Evolutionary conservation across 176 grass and related monocot species (phyloP).

Genomic region (Oropetium thomaeum): DNA sequence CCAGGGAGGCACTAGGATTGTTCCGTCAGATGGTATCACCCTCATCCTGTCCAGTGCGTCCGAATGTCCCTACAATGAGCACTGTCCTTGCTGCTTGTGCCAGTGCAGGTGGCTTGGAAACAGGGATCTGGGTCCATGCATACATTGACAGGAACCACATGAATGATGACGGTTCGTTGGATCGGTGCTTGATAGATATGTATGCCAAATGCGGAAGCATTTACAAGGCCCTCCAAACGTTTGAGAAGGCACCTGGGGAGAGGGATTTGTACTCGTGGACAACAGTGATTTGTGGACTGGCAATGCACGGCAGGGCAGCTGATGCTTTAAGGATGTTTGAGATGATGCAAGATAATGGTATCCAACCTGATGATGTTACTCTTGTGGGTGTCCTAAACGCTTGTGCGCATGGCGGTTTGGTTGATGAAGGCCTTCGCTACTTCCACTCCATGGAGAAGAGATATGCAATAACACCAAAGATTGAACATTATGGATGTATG

Average conservation of each 20-base stretch:
- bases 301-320: constrained; percentile 57
- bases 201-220: constrained; percentile 80
- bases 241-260: constrained; percentile 50
- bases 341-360: constrained; percentile 45
- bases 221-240: constrained; percentile 62
- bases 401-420: constrained; percentile 70
- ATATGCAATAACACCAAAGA: constrained; percentile 47
- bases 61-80: constrained; percentile 56
- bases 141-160: constrained; percentile 50
- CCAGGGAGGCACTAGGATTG: constrained; percentile 50
- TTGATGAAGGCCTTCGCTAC: constrained; percentile 51
- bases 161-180: constrained; percentile 42
- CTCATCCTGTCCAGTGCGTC: constrained; percentile 27
- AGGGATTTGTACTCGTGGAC: constrained; percentile 75
- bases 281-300: constrained; percentile 68
- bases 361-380: constrained; percentile 62
- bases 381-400: constrained; percentile 71
- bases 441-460: constrained; percentile 68
- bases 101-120: constrained; percentile 46
- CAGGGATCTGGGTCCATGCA: constrained; percentile 56
- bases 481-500: constrained; percentile 75
- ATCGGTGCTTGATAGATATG: constrained; percentile 63
- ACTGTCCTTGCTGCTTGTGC: constrained; percentile 62
- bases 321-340: constrained; percentile 59
- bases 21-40: constrained; percentile 60